Conservation (phyloP, 345 rosid species). For the Hibiscus tridactylites region DNA sequence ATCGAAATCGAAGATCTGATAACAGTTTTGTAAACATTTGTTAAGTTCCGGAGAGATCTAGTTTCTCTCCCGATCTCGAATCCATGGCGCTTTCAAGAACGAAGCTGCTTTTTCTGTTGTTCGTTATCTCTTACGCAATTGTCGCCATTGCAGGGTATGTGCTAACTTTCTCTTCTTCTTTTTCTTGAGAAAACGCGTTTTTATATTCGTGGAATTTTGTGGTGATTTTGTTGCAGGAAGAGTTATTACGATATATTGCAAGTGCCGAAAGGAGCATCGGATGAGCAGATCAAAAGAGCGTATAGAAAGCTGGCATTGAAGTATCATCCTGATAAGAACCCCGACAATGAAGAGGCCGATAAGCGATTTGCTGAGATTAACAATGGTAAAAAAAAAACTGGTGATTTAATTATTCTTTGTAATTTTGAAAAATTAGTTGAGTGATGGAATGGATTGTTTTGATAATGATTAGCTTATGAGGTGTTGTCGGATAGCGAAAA, state of each 20-base stretch:
- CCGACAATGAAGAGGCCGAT: conserved; percentile 83
- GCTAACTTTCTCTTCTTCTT: not conserved
- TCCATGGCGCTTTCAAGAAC: conserved; percentile 51
- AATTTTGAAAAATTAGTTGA: not conserved
- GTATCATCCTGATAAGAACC: conserved; percentile 98
- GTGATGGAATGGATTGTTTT: not conserved
- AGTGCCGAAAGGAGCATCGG: conserved; percentile 86
- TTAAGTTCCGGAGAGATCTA: conserved; percentile 24
- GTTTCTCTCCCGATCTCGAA: conserved; percentile 35
- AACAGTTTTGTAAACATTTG: not conserved
- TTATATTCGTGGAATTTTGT: not conserved
- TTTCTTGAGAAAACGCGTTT: not conserved
- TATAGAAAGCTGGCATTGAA: conserved; percentile 94
- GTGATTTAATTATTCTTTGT: not conserved
- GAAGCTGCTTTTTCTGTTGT: conserved; percentile 37
- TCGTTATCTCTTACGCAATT: conserved; percentile 41
- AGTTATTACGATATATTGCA: conserved; percentile 90
- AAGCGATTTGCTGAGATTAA: conserved; percentile 84
- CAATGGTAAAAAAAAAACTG: conserved; percentile 49
- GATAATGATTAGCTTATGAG: conserved; percentile 64
- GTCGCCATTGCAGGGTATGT: conserved; percentile 50
- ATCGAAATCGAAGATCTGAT: not conserved
- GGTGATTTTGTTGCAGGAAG: conserved; percentile 44
- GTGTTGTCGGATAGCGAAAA: conserved; percentile 86
- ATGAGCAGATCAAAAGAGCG: conserved; percentile 96